Evolutionary conservation across 2,329 filamentous ascomycete genomes (phyloP), one percentile per base, ranked within the genome.

Genomic region (Cadophora luteo-olivacea): DNA sequence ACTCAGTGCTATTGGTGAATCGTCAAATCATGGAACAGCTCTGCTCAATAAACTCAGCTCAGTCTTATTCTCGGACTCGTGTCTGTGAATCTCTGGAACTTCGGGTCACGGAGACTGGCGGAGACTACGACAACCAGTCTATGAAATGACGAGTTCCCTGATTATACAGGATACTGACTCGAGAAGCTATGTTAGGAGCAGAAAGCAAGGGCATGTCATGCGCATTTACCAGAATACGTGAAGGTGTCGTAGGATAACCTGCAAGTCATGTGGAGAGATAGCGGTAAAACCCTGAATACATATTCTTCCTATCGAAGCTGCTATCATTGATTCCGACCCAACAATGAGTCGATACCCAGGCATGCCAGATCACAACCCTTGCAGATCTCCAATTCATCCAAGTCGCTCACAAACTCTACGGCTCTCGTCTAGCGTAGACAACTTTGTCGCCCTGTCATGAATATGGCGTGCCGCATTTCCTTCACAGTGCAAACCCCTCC

Each of bases 1-100:
- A 63, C 22, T 29, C 25, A 51, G 61, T 36, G 29, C 6, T 16
- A 33, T 36, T 38, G 29, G 54, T 57, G 22, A 58, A 58, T 58
- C 12, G 19, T 14, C n/a, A 49, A 22, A 22, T 55, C 19, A 58
- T 38, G 55, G 33, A 58, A 38, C 33, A 16, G 24, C 8, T 33
- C 32, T 38, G 5, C 25, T 19, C 32, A 19, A 57, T 33, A 22
- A 14, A 16, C 32, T 33, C 32, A 57, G 32, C 16, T 3, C 12
- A 57, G 54, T 57, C 32, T 57, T 16, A 22, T 22, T 9, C 29
- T n/a, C 16, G 54, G 54, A 2, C n/a, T 57, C n/a, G 9, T 16
- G 11, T 29, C 32, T 54, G 51, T 45, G 16, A 45, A 6, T 14
- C 8, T 45, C 16, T 32, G 29, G 25, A 33, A 55, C 25, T 33